Evolutionary conservation across 2,329 filamentous ascomycete species (phyloP), one percentile per base, ranked within the genome.

Genomic region (Pyrenophora tritici-repentis): DNA sequence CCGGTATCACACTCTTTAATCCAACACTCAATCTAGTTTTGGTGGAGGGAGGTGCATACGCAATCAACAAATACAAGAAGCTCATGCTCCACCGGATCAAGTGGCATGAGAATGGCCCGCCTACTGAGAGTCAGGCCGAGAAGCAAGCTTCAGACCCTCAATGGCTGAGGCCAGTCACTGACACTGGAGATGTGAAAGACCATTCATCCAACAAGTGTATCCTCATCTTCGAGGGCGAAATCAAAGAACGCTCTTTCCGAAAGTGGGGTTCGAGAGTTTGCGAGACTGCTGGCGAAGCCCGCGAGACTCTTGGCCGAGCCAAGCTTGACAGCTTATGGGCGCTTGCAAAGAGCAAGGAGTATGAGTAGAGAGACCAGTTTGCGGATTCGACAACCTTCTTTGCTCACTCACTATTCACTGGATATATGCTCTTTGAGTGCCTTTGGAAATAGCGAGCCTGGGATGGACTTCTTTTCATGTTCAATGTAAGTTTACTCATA

Each of bases 251-350:
- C 42, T 84, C 81, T 0, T 99, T 97, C 72, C 86, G 89, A 59
- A 92, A 91, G 68, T 97, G 93, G 90, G 91, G 87, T 56, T 75
- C 76, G 18, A 88, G 90, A 70, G 86, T 94, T n/a, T 96, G 91
- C 73, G 94, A 97, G 75, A 93, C 90, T 2, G 94, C 99, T 71
- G 83, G 86, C 9, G 89, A 95, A 69, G 94, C 93, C 4, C 88
- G 90, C 70, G 91, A 96, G 62, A 81, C 87, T 17, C 75, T 99
- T 56, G 78, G 85, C 10, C 83, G 91, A 61, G 85, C 86, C 5
- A 97, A 96, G 79, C 89, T 97, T 83, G 93, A 97, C 65, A 96
- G 88, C 65, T 93, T 99, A 68, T 99, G 94, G 94, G 88, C 88
- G 8, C 76, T 94, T 62, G 93, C 92, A 0, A 96, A 95, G 79